Base-by-base conservation (phyloP, 73 alveolate species). In the Uronychia binucleata region DNA sequence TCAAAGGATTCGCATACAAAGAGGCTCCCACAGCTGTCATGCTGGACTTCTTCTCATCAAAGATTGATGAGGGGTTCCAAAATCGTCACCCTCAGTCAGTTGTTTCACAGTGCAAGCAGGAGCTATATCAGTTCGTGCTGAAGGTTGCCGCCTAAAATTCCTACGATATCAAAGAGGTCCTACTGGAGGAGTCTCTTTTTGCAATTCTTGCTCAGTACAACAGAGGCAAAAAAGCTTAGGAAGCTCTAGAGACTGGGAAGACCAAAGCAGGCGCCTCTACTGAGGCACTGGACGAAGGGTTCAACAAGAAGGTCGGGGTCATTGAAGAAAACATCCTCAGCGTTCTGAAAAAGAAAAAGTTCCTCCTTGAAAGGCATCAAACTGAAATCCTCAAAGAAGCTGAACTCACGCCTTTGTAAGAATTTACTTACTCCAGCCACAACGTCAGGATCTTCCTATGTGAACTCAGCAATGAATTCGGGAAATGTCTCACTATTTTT, bases 401-500 rank as follows among this genome's bases (percentile, higher is more conserved):
- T 46, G 67, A 46, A 46, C 19, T 11, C 67, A 46, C 67, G 5
- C 67, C 67, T 46, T 46, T 46, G 67, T 46, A 46, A 46, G 67
- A 11, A 19, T 19, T 46, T 11, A 11, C n/a, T 46, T 46, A 11
- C 19, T 46, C n/a, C 19, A 46, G 67, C 67, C 67, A 46, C 67
- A 74, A n/a, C 28, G 57, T 85, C 1, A 76, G 86, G 59, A 74
- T 88, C n/a, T 77, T 31, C 82, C 28, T 88, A 13, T 59, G 74
- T 25, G 94, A 88, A 75, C 33, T 28, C 33, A 80, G 77, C 31
- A 31, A 31, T 26, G 85, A 82, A 25, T 88, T 28, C 33, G 88
- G 34, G 35, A 28, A 77, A 32, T 88, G 91, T 0, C 75, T 88
- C 35, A 74, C 77, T 26, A 83, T 83, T 31, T 67, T 76, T 59